Percentiles rank a stretch among this genome's conserved stretches.
These are phyloP conservation scores for Aegilops speltoides DNA, from an alignment of 176 grass and related monocot species.

Conservation along the genomic window DNA sequence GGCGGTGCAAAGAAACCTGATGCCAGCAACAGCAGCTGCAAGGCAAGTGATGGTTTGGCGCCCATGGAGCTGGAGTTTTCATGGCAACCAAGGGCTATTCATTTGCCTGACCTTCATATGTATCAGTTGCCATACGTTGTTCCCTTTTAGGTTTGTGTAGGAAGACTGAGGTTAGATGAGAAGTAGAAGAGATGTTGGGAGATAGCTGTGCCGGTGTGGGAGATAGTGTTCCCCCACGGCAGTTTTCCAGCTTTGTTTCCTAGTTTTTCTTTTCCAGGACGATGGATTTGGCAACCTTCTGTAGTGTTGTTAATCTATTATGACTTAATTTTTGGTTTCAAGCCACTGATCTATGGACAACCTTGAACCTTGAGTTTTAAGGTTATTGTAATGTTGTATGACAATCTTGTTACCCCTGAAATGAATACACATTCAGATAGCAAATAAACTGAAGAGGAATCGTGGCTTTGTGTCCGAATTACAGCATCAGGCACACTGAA, in stretches of 20 bases:
- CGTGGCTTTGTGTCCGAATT: background rate
- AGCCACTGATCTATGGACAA: background rate
- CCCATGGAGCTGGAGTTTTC: conserved; percentile 30
- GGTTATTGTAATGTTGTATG: background rate
- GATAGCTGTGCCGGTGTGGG: conserved; percentile 46
- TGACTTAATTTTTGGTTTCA: background rate
- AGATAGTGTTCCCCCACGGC: conserved; percentile 16
- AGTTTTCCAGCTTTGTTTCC: conserved; percentile 57
- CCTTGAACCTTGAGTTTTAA: background rate
- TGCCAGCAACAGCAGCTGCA: conserved; percentile 8
- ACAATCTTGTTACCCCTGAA: background rate
- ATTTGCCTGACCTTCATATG: conserved; percentile 35
- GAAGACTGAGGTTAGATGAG: conserved; percentile 20
- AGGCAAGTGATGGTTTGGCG: conserved; percentile 28
- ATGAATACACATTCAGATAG: background rate
- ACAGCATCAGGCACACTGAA: background rate
- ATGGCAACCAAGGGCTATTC: conserved; percentile 31
- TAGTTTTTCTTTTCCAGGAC: background rate
- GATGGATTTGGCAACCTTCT: background rate
- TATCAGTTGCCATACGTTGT: conserved; percentile 50
- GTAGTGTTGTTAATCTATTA: background rate
- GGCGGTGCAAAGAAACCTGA: conserved; percentile 25
- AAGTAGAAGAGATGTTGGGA: conserved; percentile 24
- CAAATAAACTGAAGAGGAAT: background rate
- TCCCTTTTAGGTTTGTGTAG: conserved; percentile 37